Evolutionary conservation across 2,329 filamentous ascomycete species (phyloP).

Genomic region (Fusarium sacchari): DNA sequence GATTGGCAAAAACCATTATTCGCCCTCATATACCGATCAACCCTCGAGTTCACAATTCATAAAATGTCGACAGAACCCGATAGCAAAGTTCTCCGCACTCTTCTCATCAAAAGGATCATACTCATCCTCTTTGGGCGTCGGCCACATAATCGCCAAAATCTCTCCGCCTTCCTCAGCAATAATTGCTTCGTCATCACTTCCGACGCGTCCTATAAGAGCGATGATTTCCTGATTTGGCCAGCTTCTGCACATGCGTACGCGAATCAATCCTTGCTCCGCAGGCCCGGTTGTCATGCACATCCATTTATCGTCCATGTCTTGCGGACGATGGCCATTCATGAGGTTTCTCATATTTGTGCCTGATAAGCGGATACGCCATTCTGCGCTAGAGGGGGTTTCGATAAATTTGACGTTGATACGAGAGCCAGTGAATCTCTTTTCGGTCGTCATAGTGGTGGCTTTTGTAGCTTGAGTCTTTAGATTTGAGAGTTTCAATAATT

Average conservation of each 20-base stretch:
- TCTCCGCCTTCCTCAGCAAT: slow-evolving; percentile 16
- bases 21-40: neutral
- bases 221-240: slow-evolving; percentile 11
- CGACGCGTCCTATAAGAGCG: slow-evolving; percentile 2
- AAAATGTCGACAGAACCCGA: neutral
- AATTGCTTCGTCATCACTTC: neutral
- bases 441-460: neutral
- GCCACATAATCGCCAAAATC: slow-evolving; percentile 13
- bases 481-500: neutral
- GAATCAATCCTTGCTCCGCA: slow-evolving; percentile 3
- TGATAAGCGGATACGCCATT: slow-evolving; percentile 14
- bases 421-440: neutral
- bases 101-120: neutral
- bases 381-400: neutral
- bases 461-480: neutral
- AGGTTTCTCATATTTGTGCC: slow-evolving; percentile 26
- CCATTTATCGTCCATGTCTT: slow-evolving; percentile 29
- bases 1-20: neutral
- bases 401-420: neutral
- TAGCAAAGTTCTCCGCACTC: slow-evolving; percentile 1
- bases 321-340: slow-evolving; percentile 8
- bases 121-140: neutral
- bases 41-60: neutral
- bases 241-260: slow-evolving; percentile 17
- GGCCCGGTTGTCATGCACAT: slow-evolving; percentile 5